Base-by-base conservation (phyloP, 805 yeast genomes). In the Wickerhamiella australiensis region DNA sequence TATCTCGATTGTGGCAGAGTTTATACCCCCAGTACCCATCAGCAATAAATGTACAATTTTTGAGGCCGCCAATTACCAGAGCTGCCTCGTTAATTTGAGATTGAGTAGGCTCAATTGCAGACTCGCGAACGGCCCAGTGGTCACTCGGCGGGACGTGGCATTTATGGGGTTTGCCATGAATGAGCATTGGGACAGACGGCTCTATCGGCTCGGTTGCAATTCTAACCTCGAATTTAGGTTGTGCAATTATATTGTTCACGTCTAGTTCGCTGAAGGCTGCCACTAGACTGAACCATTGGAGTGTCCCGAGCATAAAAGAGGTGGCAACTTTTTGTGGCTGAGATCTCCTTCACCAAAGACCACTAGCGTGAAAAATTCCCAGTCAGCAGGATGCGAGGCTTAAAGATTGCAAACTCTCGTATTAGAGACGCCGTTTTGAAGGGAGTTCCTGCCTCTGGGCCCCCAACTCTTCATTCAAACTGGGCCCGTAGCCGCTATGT, bases 11-110 rank as follows among this genome's bases (percentile, higher is more conserved):
- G 52, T 65, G 69, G 57, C 81, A 76, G 48, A 69, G 70, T 3
- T 68, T 72, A 54, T 72, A 76, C 11, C 73, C 71, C 80, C 81
- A 78, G 59, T 75, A 78, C n/a, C 71, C 73, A 33, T 68, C 60
- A 2, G 51, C 42, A 42, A 56, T 60, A 17, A 53, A 36, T 1
- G 66, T 36, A 47, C 72, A 67, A 11, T 23, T 43, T 3, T 23
- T 22, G 5, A 7, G 21, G 17, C 22, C 33, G 17, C 22, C 38
- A 3, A 50, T 20, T 3, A 43, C 8, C 1, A 5, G 22, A 12
- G 25, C 9, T 3, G 50, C 50, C 2, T 8, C 41, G 12, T 15
- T 17, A 5, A 31, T 31, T 21, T 38, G 23, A 2, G 20, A 8
- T 11, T 13, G 26, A 21, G 38, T 18, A 2, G 49, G 44, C 22